phyloP scores from a whole-genome alignment of 768 basidiomycete species.

The Lentinula boryana region DNA sequence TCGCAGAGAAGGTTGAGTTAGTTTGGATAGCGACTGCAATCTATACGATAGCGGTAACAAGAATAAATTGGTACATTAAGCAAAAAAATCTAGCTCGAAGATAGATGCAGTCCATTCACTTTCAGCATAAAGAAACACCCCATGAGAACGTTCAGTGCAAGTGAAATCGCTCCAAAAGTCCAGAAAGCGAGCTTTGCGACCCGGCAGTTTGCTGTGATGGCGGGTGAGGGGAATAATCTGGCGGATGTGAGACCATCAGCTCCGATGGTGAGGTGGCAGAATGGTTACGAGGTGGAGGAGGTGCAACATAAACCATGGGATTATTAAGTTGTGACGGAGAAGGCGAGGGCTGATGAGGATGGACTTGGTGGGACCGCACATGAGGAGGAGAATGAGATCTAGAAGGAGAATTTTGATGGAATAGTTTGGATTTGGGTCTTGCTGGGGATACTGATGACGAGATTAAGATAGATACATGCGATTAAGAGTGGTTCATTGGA shows the following conservation, averaged over 20 bases:
- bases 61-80: too few species aligned
- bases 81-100: not conserved
- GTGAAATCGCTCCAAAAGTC: not conserved
- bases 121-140: not conserved
- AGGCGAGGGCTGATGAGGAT: constrained; percentile 32
- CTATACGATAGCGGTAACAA: not conserved
- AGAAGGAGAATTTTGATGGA: constrained; percentile 13
- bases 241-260: not conserved
- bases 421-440: constrained; percentile 14
- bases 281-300: constrained; percentile 18
- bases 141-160: not conserved
- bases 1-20: too few species aligned
- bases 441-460: not conserved
- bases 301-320: constrained; percentile 30
- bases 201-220: not conserved
- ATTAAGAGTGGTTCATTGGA: not conserved
- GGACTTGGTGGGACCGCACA: constrained; percentile 24
- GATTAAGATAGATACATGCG: not conserved
- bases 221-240: not conserved
- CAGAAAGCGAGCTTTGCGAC: not conserved
- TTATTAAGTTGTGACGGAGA: constrained; percentile 38
- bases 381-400: constrained; percentile 12
- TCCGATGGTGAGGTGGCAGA: not conserved
- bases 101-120: not conserved
- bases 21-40: too few species aligned